Evolutionary conservation across 805 yeast genomes (phyloP).

Genomic region (Candida sithepensis): DNA sequence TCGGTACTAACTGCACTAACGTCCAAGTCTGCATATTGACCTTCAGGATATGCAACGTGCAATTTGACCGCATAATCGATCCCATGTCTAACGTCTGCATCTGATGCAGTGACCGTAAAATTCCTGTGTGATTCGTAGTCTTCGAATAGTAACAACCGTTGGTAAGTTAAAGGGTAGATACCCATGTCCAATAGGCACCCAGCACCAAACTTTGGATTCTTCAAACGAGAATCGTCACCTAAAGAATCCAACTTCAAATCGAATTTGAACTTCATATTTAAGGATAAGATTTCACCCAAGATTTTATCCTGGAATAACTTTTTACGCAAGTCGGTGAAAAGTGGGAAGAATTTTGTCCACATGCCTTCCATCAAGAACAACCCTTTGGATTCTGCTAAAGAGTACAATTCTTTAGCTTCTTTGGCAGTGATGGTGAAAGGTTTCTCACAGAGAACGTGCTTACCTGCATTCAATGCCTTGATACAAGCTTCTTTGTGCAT

Average conservation of each 20-base stretch:
- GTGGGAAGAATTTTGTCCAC: constrained; percentile 56
- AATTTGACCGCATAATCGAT: constrained; percentile 41
- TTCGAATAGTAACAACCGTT: constrained; percentile 37
- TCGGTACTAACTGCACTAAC: constrained; percentile 15
- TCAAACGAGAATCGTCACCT: constrained; percentile 35
- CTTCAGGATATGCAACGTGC: constrained; percentile 30
- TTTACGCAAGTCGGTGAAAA: constrained; percentile 33
- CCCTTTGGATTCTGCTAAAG: constrained; percentile 40
- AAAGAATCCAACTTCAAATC: constrained; percentile 32
- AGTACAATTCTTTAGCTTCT: constrained; percentile 40
- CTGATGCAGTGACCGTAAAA: constrained; percentile 27
- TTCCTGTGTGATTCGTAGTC: constrained; percentile 28
- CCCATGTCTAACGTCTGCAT: constrained; percentile 36
- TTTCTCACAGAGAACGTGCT: constrained; percentile 54
- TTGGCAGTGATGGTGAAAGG: constrained; percentile 46
- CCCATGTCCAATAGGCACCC: constrained; percentile 58
- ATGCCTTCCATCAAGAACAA: constrained; percentile 56
- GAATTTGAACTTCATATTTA: constrained; percentile 41
- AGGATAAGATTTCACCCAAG: constrained; percentile 45
- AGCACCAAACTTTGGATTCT: constrained; percentile 47
- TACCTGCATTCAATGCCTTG: constrained; percentile 39
- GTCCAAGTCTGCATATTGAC: constrained; percentile 40
- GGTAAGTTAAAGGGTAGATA: constrained; percentile 46
- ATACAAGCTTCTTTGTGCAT: constrained; percentile 40
- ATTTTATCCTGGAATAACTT: constrained; percentile 37